phyloP scores from a whole-genome alignment of 192 early-diverging fungal species.

The Coemansia sp. region DNA sequence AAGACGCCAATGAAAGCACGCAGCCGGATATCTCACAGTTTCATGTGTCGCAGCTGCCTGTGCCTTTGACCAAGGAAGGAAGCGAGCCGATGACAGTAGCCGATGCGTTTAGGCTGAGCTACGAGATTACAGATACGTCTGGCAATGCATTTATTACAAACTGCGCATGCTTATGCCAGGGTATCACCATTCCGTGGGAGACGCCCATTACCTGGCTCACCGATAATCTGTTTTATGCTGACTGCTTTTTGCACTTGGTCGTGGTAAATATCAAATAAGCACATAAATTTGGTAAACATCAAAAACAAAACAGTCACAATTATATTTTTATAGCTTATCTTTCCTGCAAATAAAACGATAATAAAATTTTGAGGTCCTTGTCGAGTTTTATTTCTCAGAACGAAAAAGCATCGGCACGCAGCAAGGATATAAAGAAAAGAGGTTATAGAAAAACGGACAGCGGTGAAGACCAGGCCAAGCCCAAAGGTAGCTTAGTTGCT shows the following conservation, averaged over 20 bases:
- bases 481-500: conserved; percentile 46
- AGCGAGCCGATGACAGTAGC: conserved; percentile 26
- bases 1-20: conserved; percentile 14
- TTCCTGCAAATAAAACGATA: no score
- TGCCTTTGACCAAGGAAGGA: conserved; percentile 27
- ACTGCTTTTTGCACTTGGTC: conserved; percentile 84
- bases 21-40: conserved; percentile 27
- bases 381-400: no score
- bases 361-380: no score
- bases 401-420: no score
- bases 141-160: conserved; percentile 41
- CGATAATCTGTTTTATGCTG: conserved; percentile 72
- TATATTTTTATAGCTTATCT: no score
- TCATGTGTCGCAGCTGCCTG: conserved; percentile 44
- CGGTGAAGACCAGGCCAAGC: no score
- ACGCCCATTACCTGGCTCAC: conserved; percentile 76
- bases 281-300: background rate
- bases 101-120: conserved; percentile 52
- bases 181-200: conserved; percentile 66
- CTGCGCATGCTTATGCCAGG: conserved; percentile 67
- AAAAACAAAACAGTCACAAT: no score
- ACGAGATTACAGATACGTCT: conserved; percentile 51
- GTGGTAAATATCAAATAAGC: conserved; percentile 20
- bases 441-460: no score
- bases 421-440: no score